These are phyloP conservation scores for Boletellus emodensis DNA, from an alignment of 768 basidiomycete species.

Conservation along the genomic window DNA sequence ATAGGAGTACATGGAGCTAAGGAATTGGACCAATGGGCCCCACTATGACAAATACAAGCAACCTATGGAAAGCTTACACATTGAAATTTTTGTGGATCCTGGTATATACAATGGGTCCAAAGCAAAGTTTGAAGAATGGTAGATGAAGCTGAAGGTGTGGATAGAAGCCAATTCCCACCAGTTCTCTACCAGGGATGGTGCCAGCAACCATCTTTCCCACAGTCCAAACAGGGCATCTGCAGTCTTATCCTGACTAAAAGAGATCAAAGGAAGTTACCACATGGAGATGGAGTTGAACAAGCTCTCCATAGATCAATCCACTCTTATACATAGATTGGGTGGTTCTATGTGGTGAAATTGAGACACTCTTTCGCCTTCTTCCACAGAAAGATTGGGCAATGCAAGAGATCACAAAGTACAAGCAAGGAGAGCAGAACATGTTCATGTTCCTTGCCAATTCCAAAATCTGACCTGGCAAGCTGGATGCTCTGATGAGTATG, in stretches of 20 bases:
- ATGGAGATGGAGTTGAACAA: no score
- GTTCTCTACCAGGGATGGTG: background rate
- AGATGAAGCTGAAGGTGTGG: background rate
- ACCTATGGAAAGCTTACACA: background rate
- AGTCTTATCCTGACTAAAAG: background rate
- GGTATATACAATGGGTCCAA: background rate
- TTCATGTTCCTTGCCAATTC: background rate
- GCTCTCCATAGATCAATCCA: no score
- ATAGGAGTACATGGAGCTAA: background rate
- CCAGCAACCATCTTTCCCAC: background rate
- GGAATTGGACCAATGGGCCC: background rate
- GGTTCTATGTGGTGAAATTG: background rate
- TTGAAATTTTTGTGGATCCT: background rate
- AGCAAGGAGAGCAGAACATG: background rate
- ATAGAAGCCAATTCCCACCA: background rate
- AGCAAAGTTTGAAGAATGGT: background rate
- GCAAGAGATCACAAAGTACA: background rate
- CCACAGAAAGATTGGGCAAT: no score
- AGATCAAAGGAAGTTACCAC: background rate
- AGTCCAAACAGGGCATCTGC: background rate
- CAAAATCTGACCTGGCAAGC: background rate
- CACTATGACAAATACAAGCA: no score
- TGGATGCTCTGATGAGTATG: no score
- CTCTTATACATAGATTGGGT: background rate
- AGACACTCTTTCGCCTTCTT: background rate